Conservation (phyloP, 495 filamentous ascomycete species). For the Tetracladium setigerum region DNA sequence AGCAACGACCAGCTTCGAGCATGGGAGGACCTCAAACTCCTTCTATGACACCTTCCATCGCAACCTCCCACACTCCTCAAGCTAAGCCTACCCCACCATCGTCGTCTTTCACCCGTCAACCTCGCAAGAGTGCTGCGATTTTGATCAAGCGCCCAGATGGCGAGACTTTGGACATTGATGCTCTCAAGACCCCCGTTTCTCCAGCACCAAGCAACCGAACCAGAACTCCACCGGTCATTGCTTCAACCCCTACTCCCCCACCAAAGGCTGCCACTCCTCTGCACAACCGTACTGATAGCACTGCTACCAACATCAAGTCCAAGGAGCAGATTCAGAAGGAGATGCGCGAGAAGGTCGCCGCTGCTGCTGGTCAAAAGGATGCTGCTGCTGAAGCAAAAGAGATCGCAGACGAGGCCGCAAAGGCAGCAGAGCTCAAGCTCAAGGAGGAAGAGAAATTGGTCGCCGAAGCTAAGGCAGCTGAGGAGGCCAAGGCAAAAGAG, state of each 20-base stretch:
- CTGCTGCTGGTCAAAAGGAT: conserved; percentile 30
- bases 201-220: conserved; percentile 36
- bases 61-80: conserved; percentile 43
- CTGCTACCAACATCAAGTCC: conserved; percentile 30
- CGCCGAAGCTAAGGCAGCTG: conserved; percentile 28
- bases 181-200: conserved; percentile 36
- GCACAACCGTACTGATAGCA: conserved; percentile 41
- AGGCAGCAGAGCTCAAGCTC: conserved; percentile 13
- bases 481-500: conserved; percentile 56
- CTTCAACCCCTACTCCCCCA: conserved; percentile 44
- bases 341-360: conserved; percentile 42
- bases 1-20: conserved; percentile 68
- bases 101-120: conserved; percentile 47
- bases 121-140: conserved; percentile 60
- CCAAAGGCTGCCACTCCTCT: conserved; percentile 35
- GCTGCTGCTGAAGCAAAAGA: conserved; percentile 20
- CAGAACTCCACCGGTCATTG: conserved; percentile 42
- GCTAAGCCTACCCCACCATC: conserved; percentile 54
- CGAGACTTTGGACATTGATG: conserved; percentile 41
- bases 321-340: conserved; percentile 42
- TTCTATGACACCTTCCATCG: conserved; percentile 33
- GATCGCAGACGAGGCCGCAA: conserved; percentile 22
- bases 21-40: conserved; percentile 55
- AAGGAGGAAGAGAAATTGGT: conserved; percentile 27
- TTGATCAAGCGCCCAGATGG: conserved; percentile 74